A percentile compares a stretch with the other conserved stretches of the same genome.
Conservation (phyloP, 148 eudicot genomes). For the Rhododendron ovatum region DNA sequence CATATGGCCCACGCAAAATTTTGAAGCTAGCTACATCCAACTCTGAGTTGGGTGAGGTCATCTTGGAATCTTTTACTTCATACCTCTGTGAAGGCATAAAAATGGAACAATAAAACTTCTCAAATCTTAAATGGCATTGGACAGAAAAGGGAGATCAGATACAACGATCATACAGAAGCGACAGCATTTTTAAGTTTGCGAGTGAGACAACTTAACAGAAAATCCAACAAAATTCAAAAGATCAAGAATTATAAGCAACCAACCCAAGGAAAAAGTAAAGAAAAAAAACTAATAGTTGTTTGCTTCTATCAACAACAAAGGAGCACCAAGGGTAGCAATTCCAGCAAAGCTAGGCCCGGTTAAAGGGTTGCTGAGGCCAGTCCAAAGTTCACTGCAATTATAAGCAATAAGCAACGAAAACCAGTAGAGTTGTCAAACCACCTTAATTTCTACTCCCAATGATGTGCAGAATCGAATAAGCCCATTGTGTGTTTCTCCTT, state of each 20-base stretch:
- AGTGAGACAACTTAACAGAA: neutral
- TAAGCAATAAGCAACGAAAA: neutral
- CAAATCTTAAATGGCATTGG: neutral
- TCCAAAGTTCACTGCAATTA: neutral
- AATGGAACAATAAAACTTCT: neutral
- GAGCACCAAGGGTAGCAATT: neutral
- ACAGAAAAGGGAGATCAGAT: neutral
- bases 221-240: neutral
- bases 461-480: neutral
- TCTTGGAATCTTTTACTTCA: constrained; percentile 21
- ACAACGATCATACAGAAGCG: neutral
- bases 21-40: constrained; percentile 21
- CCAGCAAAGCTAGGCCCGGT: neutral
- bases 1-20: constrained; percentile 24
- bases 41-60: constrained; percentile 22
- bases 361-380: neutral
- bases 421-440: neutral
- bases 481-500: neutral
- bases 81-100: constrained; percentile 6
- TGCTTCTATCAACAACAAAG: neutral
- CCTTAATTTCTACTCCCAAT: neutral
- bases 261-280: neutral
- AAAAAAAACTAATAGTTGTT: neutral
- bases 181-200: neutral
- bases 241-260: neutral